Percentiles rank a stretch among this genome's conserved stretches.
Conservation (phyloP, 768 basidiomycete genomes). For the Mrakia hoshinonis region DNA sequence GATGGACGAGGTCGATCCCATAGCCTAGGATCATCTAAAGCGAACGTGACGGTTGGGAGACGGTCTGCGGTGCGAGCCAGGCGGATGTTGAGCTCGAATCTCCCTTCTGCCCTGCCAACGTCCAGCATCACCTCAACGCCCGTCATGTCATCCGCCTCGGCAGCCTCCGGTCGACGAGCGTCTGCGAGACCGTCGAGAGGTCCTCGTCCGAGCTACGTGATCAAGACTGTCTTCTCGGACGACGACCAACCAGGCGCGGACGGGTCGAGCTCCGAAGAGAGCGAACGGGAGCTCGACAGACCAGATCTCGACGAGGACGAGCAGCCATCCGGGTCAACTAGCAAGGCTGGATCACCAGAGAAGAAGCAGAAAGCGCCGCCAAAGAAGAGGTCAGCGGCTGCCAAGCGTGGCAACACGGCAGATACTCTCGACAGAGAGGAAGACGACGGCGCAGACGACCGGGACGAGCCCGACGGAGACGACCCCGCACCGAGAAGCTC, state of each 20-base stretch:
- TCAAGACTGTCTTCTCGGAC: constrained; percentile 5
- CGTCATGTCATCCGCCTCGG: not conserved
- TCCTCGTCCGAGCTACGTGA: not conserved
- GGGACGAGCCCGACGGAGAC: no score
- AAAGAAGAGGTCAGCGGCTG: no score
- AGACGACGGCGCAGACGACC: no score
- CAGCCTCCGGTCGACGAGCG: no score
- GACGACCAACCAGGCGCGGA: not conserved
- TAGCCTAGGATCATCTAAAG: constrained; percentile 24
- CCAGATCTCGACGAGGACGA: not conserved
- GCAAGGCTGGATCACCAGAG: not conserved
- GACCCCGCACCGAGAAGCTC: not conserved
- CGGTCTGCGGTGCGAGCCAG: not conserved
- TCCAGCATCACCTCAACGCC: not conserved
- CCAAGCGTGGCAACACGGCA: no score
- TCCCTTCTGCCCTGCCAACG: not conserved
- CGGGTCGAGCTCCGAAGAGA: not conserved
- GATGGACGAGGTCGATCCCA: constrained; percentile 21
- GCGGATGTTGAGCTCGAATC: not conserved
- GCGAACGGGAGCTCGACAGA: no score
- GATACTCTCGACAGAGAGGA: no score
- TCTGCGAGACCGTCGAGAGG: not conserved
- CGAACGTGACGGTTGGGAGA: not conserved
- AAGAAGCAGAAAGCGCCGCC: no score
- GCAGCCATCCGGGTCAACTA: not conserved